Evolutionary conservation across 352 stramenopile genomes (phyloP).

Genomic region (Pythium graminicola): DNA sequence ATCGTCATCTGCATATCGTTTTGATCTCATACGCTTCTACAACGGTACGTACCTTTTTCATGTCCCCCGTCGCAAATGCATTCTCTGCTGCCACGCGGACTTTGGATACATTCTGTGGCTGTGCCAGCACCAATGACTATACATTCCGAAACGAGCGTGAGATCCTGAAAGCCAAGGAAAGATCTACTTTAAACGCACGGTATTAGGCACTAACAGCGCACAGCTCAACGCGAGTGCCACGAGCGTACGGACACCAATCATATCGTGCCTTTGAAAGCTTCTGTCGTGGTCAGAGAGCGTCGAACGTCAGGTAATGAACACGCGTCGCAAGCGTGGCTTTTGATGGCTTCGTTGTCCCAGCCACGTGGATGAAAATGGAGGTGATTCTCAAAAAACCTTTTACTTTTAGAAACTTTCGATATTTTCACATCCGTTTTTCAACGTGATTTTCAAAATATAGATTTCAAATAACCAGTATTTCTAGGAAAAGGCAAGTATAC

Average conservation of each 20-base stretch:
- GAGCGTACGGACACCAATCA: slow-evolving; percentile 23
- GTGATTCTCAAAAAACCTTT: slow-evolving; percentile 1
- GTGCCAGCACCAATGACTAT: slow-evolving; percentile 13
- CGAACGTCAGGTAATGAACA: not conserved
- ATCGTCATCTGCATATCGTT: too few relatives aligned
- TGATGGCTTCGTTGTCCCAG: slow-evolving; percentile 3
- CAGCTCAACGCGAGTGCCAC: slow-evolving; percentile 23
- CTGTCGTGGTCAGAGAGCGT: not conserved
- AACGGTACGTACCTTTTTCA: slow-evolving; percentile 65
- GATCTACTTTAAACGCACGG: slow-evolving; percentile 5
- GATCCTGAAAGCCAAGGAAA: not conserved
- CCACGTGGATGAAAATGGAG: slow-evolving; percentile 14
- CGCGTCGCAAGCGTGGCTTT: not conserved
- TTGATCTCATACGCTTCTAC: too few relatives aligned
- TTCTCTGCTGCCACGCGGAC: slow-evolving; percentile 70
- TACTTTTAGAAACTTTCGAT: slow-evolving; percentile 7
- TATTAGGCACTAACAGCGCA: slow-evolving; percentile 15
- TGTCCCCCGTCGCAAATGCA: slow-evolving; percentile 67
- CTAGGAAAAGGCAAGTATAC: not conserved
- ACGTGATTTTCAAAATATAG: slow-evolving; percentile 3
- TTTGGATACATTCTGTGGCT: slow-evolving; percentile 43
- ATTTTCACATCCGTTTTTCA: not conserved
- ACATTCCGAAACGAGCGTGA: not conserved
- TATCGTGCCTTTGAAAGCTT: not conserved
- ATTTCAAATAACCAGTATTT: not conserved